Conservation (phyloP, 495 filamentous ascomycete genomes). For the Aspergillus heteromorphus region DNA sequence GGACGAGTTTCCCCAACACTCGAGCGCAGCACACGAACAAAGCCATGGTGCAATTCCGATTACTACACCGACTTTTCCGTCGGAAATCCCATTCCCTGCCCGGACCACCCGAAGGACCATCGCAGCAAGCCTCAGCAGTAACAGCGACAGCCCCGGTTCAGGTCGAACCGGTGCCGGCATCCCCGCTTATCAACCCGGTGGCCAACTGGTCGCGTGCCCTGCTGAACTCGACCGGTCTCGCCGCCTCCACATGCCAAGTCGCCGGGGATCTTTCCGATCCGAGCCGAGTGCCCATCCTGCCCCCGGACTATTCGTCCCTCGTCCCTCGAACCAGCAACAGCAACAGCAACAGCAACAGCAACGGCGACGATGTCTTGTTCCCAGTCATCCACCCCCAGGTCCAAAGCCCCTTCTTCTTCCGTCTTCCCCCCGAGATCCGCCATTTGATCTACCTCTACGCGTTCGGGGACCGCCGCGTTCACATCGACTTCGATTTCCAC, state of each 20-base stretch:
- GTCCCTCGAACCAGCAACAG: neutral
- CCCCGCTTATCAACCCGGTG: neutral
- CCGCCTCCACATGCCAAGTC: neutral
- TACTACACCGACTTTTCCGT: slow-evolving; percentile 3
- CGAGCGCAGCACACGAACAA: too few species aligned
- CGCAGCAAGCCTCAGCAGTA: too few species aligned
- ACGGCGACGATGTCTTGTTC: neutral
- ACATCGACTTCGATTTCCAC: slow-evolving; percentile 8
- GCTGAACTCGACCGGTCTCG: slow-evolving; percentile 4
- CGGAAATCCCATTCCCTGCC: neutral
- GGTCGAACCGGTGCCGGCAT: neutral
- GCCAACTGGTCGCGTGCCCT: slow-evolving; percentile 9
- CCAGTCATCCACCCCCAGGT: slow-evolving; percentile 1
- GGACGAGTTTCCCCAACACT: neutral
- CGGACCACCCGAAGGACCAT: neutral
- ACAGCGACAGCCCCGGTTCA: neutral
- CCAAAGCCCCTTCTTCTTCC: slow-evolving; percentile 7
- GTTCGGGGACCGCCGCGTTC: slow-evolving; percentile 8
- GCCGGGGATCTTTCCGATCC: neutral
- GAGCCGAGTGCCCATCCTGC: neutral
- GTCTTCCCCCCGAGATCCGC: slow-evolving; percentile 6
- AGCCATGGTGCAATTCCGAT: neutral
- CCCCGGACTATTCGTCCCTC: neutral
- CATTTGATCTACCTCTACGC: slow-evolving; percentile 4
- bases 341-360: neutral